Conservation (phyloP, 202 grass and related monocot species). For the Schoenoplectus tabernaemontani region DNA sequence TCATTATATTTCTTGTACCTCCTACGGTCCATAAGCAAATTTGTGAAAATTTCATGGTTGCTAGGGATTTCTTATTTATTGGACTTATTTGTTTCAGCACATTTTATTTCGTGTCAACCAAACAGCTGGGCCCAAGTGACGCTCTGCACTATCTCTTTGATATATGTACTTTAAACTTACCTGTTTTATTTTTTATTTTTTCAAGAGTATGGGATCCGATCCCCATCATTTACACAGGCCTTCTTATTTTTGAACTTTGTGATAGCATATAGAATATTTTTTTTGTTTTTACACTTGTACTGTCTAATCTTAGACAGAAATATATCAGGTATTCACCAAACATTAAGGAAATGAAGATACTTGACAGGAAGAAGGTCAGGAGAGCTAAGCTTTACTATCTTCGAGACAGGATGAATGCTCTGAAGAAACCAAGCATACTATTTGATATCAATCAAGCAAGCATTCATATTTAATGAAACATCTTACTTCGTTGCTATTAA, state of each 20-base stretch:
- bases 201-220: too few species aligned
- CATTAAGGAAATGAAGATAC: conserved; percentile 85
- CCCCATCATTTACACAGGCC: neutral
- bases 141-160: too few species aligned
- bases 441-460: too few species aligned
- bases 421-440: conserved; percentile 70
- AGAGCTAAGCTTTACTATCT: conserved; percentile 95
- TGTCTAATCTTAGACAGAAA: neutral
- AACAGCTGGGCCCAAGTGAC: neutral
- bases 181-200: neutral
- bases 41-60: neutral
- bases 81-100: neutral
- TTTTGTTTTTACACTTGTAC: neutral
- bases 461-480: too few species aligned
- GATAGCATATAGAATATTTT: neutral
- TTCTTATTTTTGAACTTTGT: neutral
- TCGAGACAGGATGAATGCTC: conserved; percentile 81
- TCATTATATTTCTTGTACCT: neutral
- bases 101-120: neutral
- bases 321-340: conserved; percentile 66
- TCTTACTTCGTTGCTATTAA: too few species aligned
- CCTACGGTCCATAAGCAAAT: neutral
- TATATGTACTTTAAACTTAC: neutral
- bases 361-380: conserved; percentile 79
- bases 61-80: neutral